Evolutionary conservation across 345 rosid species (phyloP), one percentile per base, ranked within the genome.

Genomic region (Anastatica hierochuntica): DNA sequence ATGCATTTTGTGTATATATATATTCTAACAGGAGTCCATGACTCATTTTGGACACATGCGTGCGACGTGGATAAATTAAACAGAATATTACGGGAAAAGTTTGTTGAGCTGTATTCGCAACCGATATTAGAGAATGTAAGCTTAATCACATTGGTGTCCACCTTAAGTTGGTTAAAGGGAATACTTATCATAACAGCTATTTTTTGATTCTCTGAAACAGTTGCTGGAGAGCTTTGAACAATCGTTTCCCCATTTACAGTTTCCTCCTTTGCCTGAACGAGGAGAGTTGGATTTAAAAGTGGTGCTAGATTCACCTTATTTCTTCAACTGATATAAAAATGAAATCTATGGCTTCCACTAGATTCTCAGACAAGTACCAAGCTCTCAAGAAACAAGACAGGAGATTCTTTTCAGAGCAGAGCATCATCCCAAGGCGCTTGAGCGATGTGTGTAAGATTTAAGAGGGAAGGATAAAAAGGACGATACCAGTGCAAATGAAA

Each of bases 41-140:
- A 94, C 79, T 94, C 99, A 12, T 94, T 78, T 46, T 94, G 99
- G 99, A 94, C 97, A 1, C 99, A 94, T 74, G 99, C 97, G n/a
- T 78, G 97, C 64, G 87, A 94, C 40, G 97, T 88, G 65, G 95
- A 94, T 66, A 67, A 55, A 72, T 57, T 94, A 79, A 94, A 85
- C 77, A 69, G 23, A 66, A 85, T 85, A 74, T 70, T 94, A 49
- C 70, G 99, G 49, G 89, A 94, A 75, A 88, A 94, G 58, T 94
- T 94, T 33, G 85, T 94, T 43, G 87, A 88, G 58, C 94, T 94
- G 39, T 85, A 94, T 43, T 87, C 85, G 38, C 76, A 60, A 48
- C 95, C 97, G 4, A 82, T 94, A 54, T 62, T 94, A 61, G 97
- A 94, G 73, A 82, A 83, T 72, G 99, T 88, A 83, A 75, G 84